These are phyloP conservation scores for Ustilago sp. DNA, from an alignment of 1,284 basidiomycete genomes.

Conservation along the genomic window DNA sequence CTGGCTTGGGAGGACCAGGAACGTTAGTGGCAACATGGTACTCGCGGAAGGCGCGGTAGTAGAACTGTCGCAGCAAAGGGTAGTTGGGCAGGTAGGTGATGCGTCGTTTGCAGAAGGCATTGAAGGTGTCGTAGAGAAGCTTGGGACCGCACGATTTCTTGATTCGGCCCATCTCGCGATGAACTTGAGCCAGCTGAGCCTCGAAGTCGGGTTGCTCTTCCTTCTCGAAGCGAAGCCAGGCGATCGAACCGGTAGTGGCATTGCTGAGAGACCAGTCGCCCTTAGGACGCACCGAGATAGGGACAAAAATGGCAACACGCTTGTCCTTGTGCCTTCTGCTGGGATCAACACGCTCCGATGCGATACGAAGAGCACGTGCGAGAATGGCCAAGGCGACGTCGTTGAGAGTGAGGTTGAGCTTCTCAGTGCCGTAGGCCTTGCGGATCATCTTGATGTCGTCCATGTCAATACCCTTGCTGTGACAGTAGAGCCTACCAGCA, in stretches of 20 bases:
- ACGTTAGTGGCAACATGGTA: slow-evolving; percentile 68
- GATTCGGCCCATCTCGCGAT: slow-evolving; percentile 66
- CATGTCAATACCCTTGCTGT: slow-evolving; percentile 67
- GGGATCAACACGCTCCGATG: slow-evolving; percentile 55
- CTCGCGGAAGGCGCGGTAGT: slow-evolving; percentile 65
- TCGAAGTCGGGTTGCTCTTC: slow-evolving; percentile 51
- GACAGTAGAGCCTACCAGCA: slow-evolving; percentile 60
- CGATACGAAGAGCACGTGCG: slow-evolving; percentile 62
- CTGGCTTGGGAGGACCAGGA: slow-evolving; percentile 65
- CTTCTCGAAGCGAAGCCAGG: slow-evolving; percentile 65
- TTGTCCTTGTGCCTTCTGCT: slow-evolving; percentile 57
- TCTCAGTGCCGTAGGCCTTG: slow-evolving; percentile 59
- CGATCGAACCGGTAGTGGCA: slow-evolving; percentile 65
- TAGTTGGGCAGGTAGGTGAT: slow-evolving; percentile 65
- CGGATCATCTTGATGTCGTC: slow-evolving; percentile 66
- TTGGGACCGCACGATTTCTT: slow-evolving; percentile 64
- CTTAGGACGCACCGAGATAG: slow-evolving; percentile 63
- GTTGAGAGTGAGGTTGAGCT: slow-evolving; percentile 64
- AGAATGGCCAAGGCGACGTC: slow-evolving; percentile 67
- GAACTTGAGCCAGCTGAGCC: slow-evolving; percentile 57
- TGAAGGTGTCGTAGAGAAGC: slow-evolving; percentile 61
- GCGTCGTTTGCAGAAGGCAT: slow-evolving; percentile 51
- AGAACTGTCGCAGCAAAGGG: slow-evolving; percentile 55
- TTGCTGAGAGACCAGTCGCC: slow-evolving; percentile 67
- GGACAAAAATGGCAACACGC: slow-evolving; percentile 68